phyloP scores from a whole-genome alignment of 2,329 filamentous ascomycete genomes.

The Stachybotrys chartarum region DNA sequence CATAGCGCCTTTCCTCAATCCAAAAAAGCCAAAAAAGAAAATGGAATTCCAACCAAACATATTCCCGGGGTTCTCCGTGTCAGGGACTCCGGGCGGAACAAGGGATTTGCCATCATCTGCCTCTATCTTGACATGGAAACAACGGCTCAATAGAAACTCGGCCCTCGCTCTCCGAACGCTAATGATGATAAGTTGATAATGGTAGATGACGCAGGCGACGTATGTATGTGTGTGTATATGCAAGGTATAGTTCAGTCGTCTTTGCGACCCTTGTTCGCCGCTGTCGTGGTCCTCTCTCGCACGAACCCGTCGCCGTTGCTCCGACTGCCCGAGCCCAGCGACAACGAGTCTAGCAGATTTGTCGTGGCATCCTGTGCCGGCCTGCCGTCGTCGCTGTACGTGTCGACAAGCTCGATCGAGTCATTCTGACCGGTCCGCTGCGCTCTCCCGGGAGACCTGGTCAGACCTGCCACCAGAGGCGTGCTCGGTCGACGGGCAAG shows the following conservation, averaged over 20 bases:
- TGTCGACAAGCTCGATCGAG: conserved; percentile 65
- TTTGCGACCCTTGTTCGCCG: conserved; percentile 36
- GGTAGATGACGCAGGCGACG: neutral
- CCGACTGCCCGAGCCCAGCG: conserved; percentile 18
- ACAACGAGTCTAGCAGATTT: conserved; percentile 22
- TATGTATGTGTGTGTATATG: neutral
- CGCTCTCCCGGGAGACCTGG: conserved; percentile 10
- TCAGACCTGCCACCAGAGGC: conserved; percentile 26
- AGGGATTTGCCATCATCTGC: no score
- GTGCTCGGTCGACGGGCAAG: conserved; percentile 55
- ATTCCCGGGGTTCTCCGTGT: no score
- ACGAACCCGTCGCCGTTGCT: conserved; percentile 29
- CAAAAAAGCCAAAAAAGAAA: neutral
- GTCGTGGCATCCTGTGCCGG: conserved; percentile 12
- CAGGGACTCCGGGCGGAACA: no score
- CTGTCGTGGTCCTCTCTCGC: conserved; percentile 26
- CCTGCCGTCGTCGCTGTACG: conserved; percentile 47
- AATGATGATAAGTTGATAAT: neutral
- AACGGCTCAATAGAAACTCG: no score
- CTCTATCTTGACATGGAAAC: no score
- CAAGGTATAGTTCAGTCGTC: conserved; percentile 19
- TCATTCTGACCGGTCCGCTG: conserved; percentile 42
- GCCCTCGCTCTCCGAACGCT: neutral
- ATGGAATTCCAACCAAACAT: neutral
- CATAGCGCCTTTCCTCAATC: neutral